Evolutionary conservation across 345 rosid species (phyloP).

Genomic region (Aurinia saxatilis): DNA sequence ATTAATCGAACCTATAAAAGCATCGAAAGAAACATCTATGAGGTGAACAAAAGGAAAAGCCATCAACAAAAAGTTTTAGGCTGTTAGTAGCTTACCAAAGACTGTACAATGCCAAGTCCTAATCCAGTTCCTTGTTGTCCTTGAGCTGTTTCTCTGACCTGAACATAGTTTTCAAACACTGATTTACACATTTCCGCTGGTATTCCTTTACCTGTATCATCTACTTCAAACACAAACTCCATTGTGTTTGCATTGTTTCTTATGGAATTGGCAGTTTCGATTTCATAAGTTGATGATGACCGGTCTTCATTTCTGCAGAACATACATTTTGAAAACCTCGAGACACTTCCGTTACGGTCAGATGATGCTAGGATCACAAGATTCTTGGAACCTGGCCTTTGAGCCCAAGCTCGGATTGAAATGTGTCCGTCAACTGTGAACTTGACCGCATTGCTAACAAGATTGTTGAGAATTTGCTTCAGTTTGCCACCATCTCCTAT

Average conservation of each 20-base stretch:
- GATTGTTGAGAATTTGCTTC: slow-evolving; percentile 51
- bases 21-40: neutral
- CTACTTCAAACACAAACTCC: slow-evolving; percentile 69
- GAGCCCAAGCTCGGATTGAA: slow-evolving; percentile 51
- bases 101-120: slow-evolving; percentile 87
- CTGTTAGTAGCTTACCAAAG: slow-evolving; percentile 44
- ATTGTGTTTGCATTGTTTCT: slow-evolving; percentile 23
- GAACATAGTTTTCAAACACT: slow-evolving; percentile 75
- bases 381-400: slow-evolving; percentile 36
- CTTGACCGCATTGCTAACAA: slow-evolving; percentile 76
- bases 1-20: slow-evolving; percentile 53
- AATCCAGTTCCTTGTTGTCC: slow-evolving; percentile 72
- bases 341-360: slow-evolving; percentile 13
- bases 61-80: neutral
- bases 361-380: slow-evolving; percentile 28
- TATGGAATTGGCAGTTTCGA: slow-evolving; percentile 16
- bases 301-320: slow-evolving; percentile 23
- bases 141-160: slow-evolving; percentile 58
- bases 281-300: neutral
- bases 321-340: slow-evolving; percentile 17
- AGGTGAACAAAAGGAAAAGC: neutral
- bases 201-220: slow-evolving; percentile 81
- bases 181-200: slow-evolving; percentile 54
- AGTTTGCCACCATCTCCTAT: slow-evolving; percentile 59
- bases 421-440: slow-evolving; percentile 64